Conservation (phyloP, 108 stramenopile genomes). For the Skeletonema potamos region DNA sequence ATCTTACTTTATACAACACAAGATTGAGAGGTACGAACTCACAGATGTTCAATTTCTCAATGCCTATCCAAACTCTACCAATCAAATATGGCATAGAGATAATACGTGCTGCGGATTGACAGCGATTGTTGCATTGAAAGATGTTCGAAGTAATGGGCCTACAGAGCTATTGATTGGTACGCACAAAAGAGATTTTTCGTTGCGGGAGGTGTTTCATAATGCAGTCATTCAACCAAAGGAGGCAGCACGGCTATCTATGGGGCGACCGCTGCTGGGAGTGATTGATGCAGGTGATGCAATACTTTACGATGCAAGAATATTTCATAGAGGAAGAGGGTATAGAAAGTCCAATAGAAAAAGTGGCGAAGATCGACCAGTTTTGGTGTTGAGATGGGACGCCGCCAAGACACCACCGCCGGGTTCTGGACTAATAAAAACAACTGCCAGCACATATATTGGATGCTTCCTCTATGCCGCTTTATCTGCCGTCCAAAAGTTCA, state of each 20-base stretch:
- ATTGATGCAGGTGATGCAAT: constrained; percentile 35
- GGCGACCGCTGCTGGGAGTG: constrained; percentile 19
- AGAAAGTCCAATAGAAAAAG: neutral
- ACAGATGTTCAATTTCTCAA: constrained; percentile 42
- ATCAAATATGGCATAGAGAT: constrained; percentile 44
- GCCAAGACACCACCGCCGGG: constrained; percentile 33
- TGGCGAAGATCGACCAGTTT: constrained; percentile 20
- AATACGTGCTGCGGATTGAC: constrained; percentile 33
- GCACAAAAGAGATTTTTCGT: constrained; percentile 13
- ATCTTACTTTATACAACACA: constrained; percentile 29
- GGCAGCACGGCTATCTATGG: neutral
- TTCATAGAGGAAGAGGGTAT: constrained; percentile 38
- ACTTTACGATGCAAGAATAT: constrained; percentile 33
- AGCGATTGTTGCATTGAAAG: constrained; percentile 35
- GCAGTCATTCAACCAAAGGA: neutral
- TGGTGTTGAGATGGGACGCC: constrained; percentile 39
- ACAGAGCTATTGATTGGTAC: constrained; percentile 32
- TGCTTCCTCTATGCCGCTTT: constrained; percentile 21
- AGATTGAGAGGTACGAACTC: constrained; percentile 18
- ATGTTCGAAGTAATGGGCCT: constrained; percentile 36
- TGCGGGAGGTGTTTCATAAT: constrained; percentile 9
- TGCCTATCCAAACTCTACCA: constrained; percentile 26
- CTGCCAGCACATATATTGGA: constrained; percentile 21
- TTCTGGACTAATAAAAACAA: constrained; percentile 27
- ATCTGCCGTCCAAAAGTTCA: neutral